Evolutionary conservation across 257 asterid genomes (phyloP).

Genomic region (Knoxia roxburghii): DNA sequence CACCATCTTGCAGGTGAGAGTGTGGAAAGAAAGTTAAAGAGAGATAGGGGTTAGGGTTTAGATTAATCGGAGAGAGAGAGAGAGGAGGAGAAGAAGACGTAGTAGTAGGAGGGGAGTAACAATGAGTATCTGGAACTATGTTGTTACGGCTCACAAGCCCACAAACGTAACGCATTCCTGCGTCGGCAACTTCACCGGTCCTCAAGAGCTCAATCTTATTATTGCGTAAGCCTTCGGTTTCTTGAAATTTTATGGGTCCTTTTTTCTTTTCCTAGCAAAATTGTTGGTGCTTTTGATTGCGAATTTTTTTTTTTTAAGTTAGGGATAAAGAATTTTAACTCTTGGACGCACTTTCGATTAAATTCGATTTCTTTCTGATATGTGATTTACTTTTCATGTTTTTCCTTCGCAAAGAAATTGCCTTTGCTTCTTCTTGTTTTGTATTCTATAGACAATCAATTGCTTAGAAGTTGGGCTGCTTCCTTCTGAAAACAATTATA

Average conservation of each 20-base stretch:
- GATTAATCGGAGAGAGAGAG: not conserved
- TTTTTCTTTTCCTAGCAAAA: not conserved
- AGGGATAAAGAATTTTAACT: no score
- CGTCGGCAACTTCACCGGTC: slow-evolving; percentile 94
- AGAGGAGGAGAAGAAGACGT: not conserved
- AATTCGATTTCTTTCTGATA: no score
- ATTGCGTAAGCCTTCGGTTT: slow-evolving; percentile 55
- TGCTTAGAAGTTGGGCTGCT: not conserved
- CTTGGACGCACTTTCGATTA: no score
- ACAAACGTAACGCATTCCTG: slow-evolving; percentile 95
- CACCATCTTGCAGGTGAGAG: no score
- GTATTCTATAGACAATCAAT: no score
- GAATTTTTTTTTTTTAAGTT: not conserved
- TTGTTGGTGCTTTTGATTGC: not conserved
- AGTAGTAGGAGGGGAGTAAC: not conserved
- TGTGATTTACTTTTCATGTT: no score
- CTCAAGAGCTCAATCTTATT: slow-evolving; percentile 91
- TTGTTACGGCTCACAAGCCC: slow-evolving; percentile 99
- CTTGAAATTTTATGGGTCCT: not conserved
- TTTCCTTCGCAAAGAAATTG: no score
- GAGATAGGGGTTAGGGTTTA: no score
- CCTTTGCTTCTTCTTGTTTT: no score
- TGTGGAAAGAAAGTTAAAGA: not conserved
- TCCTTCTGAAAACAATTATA: not conserved
- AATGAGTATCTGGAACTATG: slow-evolving; percentile 97